Evolutionary conservation across 306 rosid species (phyloP).

Genomic region (Cicer chorassanicum): DNA sequence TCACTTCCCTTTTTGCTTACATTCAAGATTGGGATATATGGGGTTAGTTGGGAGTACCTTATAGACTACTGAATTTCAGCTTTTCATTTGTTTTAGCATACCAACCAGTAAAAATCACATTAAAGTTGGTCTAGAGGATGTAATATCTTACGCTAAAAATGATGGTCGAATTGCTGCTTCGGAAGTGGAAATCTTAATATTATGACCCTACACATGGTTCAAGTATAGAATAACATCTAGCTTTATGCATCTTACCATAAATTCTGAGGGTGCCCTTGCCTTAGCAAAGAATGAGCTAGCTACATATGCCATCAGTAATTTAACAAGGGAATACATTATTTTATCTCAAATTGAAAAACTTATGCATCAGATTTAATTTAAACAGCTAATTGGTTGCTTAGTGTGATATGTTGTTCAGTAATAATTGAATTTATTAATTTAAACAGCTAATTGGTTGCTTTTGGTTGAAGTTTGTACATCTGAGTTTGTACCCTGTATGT

Average conservation of each 20-base stretch:
- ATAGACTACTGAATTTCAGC: conserved; percentile 14
- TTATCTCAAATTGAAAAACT: conserved; percentile 34
- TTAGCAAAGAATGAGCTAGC: conserved; percentile 19
- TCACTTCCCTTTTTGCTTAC: conserved; percentile 32
- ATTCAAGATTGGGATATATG: conserved; percentile 31
- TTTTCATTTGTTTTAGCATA: conserved; percentile 36
- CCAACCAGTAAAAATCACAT: conserved; percentile 36
- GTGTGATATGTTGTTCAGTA: conserved; percentile 21
- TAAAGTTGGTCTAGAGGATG: not conserved
- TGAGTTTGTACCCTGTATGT: conserved; percentile 28
- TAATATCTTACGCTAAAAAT: conserved; percentile 3
- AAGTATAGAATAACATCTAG: conserved; percentile 25
- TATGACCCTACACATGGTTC: conserved; percentile 23
- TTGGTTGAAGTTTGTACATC: conserved; percentile 23
- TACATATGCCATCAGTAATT: conserved; percentile 9
- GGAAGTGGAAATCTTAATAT: conserved; percentile 11
- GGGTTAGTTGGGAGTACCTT: conserved; percentile 33
- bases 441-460: conserved; percentile 21
- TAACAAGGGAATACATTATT: conserved; percentile 1
- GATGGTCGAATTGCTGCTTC: conserved; percentile 36
- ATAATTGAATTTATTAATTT: not conserved
- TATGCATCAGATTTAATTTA: conserved; percentile 8
- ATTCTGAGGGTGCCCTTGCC: conserved; percentile 16
- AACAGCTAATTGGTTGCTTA: conserved; percentile 21
- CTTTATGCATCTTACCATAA: conserved; percentile 17